Conservation (phyloP, 148 eudicot genomes). For the Cornus controversa region DNA sequence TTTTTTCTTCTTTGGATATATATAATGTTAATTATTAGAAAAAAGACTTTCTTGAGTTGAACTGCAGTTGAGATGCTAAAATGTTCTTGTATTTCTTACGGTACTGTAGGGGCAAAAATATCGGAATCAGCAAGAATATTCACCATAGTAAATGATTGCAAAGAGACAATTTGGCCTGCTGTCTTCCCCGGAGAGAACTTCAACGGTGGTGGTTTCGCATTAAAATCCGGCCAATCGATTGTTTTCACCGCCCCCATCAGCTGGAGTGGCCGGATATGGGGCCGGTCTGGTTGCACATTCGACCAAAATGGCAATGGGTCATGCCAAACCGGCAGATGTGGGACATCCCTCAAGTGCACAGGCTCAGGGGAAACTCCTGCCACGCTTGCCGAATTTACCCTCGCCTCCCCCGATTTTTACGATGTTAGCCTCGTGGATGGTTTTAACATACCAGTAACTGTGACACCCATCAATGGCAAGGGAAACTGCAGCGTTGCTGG, state of each 20-base stretch:
- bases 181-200: slow-evolving; percentile 26
- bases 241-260: slow-evolving; percentile 20
- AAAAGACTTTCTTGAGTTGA: too few relatives aligned
- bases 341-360: slow-evolving; percentile 43
- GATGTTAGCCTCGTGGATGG: slow-evolving; percentile 97
- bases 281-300: slow-evolving; percentile 65
- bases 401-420: slow-evolving; percentile 56
- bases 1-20: not conserved
- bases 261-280: slow-evolving; percentile 36
- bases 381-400: slow-evolving; percentile 39
- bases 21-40: not conserved
- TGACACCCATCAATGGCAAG: slow-evolving; percentile 49
- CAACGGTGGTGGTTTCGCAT: slow-evolving; percentile 20
- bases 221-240: slow-evolving; percentile 24
- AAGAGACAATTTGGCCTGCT: slow-evolving; percentile 31
- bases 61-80: not conserved
- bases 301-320: slow-evolving; percentile 45
- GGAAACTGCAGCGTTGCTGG: slow-evolving; percentile 75
- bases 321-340: slow-evolving; percentile 64
- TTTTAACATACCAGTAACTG: slow-evolving; percentile 65
- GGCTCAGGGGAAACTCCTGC: slow-evolving; percentile 36
- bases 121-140: slow-evolving; percentile 47
- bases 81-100: not conserved
- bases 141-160: slow-evolving; percentile 37
- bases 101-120: slow-evolving; percentile 41